Evolutionary conservation across 352 stramenopile species (phyloP).

Genomic region (Phytopythium mirpurense): DNA sequence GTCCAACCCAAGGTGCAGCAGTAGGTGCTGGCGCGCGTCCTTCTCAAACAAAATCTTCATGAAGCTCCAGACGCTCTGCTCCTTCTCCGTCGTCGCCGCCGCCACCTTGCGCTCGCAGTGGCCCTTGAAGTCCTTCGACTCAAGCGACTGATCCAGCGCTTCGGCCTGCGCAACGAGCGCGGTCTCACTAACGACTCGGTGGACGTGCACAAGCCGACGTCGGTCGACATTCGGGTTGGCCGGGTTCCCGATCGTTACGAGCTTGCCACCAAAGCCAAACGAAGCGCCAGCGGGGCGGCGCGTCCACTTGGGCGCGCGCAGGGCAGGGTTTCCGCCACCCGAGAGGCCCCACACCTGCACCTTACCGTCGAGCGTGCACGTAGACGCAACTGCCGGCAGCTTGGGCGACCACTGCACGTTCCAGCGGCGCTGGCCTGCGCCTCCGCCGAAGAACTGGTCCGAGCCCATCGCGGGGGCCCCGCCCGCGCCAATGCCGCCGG

Average conservation of each 20-base stretch:
- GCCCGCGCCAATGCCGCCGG: conserved; percentile 10
- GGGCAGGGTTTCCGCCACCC: conserved; percentile 68
- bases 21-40: conserved; percentile 92
- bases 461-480: conserved; percentile 66
- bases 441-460: conserved; percentile 73
- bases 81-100: conserved; percentile 44
- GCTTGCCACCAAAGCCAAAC: conserved; percentile 96
- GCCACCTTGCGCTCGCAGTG: conserved; percentile 91
- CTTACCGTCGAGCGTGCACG: conserved; percentile 96
- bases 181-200: conserved; percentile 73
- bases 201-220: conserved; percentile 74
- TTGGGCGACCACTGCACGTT: conserved; percentile 96
- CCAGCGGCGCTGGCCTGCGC: conserved; percentile 85
- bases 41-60: conserved; percentile 95
- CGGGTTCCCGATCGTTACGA: conserved; percentile 87
- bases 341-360: conserved; percentile 91
- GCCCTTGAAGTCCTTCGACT: conserved; percentile 87
- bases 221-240: conserved; percentile 45
- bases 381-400: conserved; percentile 92
- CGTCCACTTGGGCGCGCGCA: conserved; percentile 95
- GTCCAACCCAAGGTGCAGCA: conserved; percentile 94
- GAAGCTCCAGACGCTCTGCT: conserved; percentile 86
- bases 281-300: conserved; percentile 85
- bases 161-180: conserved; percentile 84
- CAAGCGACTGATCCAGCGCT: conserved; percentile 88